Evolutionary conservation across 164 flowering plant genomes (phyloP).

Genomic region (grape (Vitis vinifera)): DNA sequence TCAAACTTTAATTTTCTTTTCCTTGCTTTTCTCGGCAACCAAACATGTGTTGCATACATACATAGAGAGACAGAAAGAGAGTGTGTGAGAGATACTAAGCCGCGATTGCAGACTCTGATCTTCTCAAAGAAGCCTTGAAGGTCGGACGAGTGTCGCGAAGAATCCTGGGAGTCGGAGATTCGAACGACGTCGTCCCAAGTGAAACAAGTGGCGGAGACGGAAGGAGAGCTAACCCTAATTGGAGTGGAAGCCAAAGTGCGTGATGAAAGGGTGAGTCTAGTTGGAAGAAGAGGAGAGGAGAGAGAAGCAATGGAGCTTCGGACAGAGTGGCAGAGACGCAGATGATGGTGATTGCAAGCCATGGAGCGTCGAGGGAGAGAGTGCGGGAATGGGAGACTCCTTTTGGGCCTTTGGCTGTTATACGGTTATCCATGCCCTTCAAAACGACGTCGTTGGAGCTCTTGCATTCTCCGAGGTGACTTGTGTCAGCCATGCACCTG

Average conservation of each 20-base stretch:
- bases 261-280: constrained; percentile 3
- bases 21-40: not conserved
- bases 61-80: not conserved
- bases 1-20: not conserved
- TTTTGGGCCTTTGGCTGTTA: too few species aligned
- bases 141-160: constrained; percentile 22
- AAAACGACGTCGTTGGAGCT: too few species aligned
- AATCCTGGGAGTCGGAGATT: constrained; percentile 27
- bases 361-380: not conserved
- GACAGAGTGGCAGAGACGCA: constrained; percentile 13
- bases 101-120: constrained; percentile 50
- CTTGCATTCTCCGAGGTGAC: too few species aligned
- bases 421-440: too few species aligned
- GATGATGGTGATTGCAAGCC: constrained; percentile 14
- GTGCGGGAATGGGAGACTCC: too few species aligned
- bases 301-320: not conserved
- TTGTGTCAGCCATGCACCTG: too few species aligned
- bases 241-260: constrained; percentile 3
- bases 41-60: not conserved
- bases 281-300: not conserved
- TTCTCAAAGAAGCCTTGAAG: constrained; percentile 43
- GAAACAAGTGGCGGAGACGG: constrained; percentile 20
- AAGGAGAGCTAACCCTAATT: not conserved
- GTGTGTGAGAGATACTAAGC: constrained; percentile 24
- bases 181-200: constrained; percentile 52